A percentile compares a stretch with the other conserved stretches of the same genome.
Conservation (phyloP, 768 basidiomycete species). For the Russula vinacea region DNA sequence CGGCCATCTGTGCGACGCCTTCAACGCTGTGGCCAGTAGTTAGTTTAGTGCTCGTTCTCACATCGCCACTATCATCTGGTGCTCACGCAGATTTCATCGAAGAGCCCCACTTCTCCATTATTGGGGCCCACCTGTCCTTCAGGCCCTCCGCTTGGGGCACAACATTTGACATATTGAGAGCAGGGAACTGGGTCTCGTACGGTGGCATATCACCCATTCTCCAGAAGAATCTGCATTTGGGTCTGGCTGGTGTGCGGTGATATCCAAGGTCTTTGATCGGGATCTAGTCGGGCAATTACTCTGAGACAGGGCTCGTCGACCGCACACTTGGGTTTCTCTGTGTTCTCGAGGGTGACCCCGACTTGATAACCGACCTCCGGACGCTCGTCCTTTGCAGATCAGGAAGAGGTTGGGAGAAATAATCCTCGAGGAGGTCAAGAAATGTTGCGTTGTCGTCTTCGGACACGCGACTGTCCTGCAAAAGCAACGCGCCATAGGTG, state of each 20-base stretch:
- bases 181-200: slow-evolving; percentile 74
- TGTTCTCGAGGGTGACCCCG: slow-evolving; percentile 94
- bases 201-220: slow-evolving; percentile 73
- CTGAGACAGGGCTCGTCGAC: slow-evolving; percentile 77
- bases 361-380: slow-evolving; percentile 89
- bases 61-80: neutral
- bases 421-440: slow-evolving; percentile 89
- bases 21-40: slow-evolving; percentile 56
- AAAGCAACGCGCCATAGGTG: slow-evolving; percentile 78
- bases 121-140: slow-evolving; percentile 60
- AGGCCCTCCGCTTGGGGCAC: slow-evolving; percentile 62
- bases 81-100: slow-evolving; percentile 86
- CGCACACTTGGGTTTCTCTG: slow-evolving; percentile 87
- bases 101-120: slow-evolving; percentile 82
- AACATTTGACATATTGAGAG: slow-evolving; percentile 77
- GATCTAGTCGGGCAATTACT: slow-evolving; percentile 74
- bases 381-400: slow-evolving; percentile 70
- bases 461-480: slow-evolving; percentile 81
- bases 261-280: slow-evolving; percentile 79
- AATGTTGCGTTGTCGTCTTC: slow-evolving; percentile 79
- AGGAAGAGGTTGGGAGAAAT: slow-evolving; percentile 71
- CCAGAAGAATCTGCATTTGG: slow-evolving; percentile 94
- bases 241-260: slow-evolving; percentile 74
- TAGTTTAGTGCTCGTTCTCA: slow-evolving; percentile 8
- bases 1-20: slow-evolving; percentile 83